Conservation (phyloP, 2,329 filamentous ascomycete genomes). For the Colletotrichum lupini region DNA sequence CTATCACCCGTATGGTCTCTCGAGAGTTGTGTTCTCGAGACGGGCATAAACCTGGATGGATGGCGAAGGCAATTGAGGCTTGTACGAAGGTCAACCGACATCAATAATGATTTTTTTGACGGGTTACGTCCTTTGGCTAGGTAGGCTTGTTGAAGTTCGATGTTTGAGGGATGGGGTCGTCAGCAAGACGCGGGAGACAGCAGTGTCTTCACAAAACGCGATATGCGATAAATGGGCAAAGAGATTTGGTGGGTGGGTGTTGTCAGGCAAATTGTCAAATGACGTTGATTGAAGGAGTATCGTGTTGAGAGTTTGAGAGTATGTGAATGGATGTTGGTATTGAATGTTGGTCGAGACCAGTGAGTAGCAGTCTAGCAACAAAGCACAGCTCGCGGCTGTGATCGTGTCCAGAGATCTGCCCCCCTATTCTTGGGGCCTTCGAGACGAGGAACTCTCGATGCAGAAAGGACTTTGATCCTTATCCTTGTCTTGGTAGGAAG, state of each 20-base stretch:
- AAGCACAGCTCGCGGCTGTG: constrained; percentile 32
- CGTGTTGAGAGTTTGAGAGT: neutral
- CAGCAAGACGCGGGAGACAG: constrained; percentile 26
- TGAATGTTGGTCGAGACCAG: constrained; percentile 22
- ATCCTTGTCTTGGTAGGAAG: constrained; percentile 29
- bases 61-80: constrained; percentile 67
- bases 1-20: constrained; percentile 67
- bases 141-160: constrained; percentile 26
- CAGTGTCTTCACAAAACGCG: constrained; percentile 29
- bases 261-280: constrained; percentile 20
- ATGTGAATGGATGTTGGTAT: constrained; percentile 8
- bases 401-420: constrained; percentile 38
- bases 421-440: constrained; percentile 34
- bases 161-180: neutral
- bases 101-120: constrained; percentile 57
- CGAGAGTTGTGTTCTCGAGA: constrained; percentile 66
- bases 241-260: neutral
- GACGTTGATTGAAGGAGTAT: neutral
- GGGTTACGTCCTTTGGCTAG: constrained; percentile 34
- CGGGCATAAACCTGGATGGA: constrained; percentile 67
- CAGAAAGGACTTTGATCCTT: constrained; percentile 28
- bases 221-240: constrained; percentile 11
- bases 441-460: constrained; percentile 28
- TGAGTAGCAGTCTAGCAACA: constrained; percentile 37
- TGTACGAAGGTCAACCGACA: constrained; percentile 68